Evolutionary conservation across 2,329 filamentous ascomycete genomes (phyloP), one percentile per base, ranked within the genome.

Genomic region (Xylaria sp.): DNA sequence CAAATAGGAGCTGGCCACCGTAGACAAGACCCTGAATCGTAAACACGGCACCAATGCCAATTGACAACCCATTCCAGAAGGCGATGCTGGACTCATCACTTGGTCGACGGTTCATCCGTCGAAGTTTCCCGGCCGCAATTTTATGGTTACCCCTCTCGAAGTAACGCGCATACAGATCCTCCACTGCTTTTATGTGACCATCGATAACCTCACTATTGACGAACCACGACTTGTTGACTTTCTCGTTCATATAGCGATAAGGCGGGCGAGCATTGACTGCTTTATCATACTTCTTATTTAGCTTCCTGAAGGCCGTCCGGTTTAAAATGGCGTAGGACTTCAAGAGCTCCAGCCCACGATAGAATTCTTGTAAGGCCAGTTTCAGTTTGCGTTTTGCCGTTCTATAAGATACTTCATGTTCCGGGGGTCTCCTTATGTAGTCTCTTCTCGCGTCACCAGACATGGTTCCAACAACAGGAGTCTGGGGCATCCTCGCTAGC

Each of bases 231-330:
- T 91, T 90, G 81, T 93, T 95, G 73, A 99, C 94, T 76, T 95
- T 95, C 73, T 97, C 94, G 36, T 90, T 90, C 87, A 97, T 92
- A 78, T 95, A 98, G 31, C 91, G 87, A 75, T 92, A 86, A 0
- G 90, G 86, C 0, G 93, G 93, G 11, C 91, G 87, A 45, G 93
- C 90, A 73, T 94, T 88, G 63, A 94, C 89, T 1, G 91, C 89
- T 81, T 98, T 99, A 84, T 98, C 94, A 77, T 96, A 98, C 80
- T 99, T 99, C 79, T 99, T 99, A 81, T 97, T 97, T 76, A 99
- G 93, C 79, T 99, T 99, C 36, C 94, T 90, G 76, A 98, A 98
- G 0, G 94, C 96, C 0, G 93, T 97, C 55, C 93, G 88, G 78
- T 99, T 99, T 15, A 97, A 84, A 25, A 97, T 82, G 1, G 94